These are phyloP conservation scores for Fraxinus angustifolia DNA, from an alignment of 305 asterid species.

Conservation along the genomic window DNA sequence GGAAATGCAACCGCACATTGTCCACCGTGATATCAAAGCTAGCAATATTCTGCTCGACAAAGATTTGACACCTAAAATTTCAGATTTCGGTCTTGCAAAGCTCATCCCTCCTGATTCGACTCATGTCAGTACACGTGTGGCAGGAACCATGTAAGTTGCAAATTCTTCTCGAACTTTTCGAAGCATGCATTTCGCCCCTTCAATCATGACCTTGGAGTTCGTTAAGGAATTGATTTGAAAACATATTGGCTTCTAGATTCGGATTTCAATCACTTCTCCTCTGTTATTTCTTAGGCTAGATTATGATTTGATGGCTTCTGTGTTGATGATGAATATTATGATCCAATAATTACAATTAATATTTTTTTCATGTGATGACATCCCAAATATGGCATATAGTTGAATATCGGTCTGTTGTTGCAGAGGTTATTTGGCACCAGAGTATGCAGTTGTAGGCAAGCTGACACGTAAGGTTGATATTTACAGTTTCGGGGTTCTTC, in stretches of 20 bases:
- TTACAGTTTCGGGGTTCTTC: slow-evolving; percentile 91
- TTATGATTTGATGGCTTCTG: background rate
- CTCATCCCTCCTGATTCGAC: slow-evolving; percentile 81
- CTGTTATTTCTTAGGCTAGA: background rate
- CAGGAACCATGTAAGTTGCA: slow-evolving; percentile 83
- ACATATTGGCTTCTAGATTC: background rate
- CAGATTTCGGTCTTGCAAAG: slow-evolving; percentile 95
- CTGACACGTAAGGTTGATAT: slow-evolving; percentile 79
- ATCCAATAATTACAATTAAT: background rate
- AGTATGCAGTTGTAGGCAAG: slow-evolving; percentile 87
- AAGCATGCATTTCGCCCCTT: background rate
- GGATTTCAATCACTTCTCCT: background rate
- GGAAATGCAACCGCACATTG: slow-evolving; percentile 77
- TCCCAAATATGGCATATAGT: background rate
- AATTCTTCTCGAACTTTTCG: slow-evolving; percentile 5
- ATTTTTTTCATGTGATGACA: background rate
- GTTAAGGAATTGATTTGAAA: background rate
- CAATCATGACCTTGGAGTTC: slow-evolving; percentile 3
- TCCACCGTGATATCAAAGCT: slow-evolving; percentile 96
- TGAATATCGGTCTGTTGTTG: slow-evolving; percentile 15
- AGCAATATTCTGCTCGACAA: slow-evolving; percentile 89
- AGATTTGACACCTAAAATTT: slow-evolving; percentile 74
- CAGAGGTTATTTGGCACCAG: slow-evolving; percentile 99
- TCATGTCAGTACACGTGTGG: slow-evolving; percentile 93
- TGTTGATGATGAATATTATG: background rate